phyloP scores from a whole-genome alignment of 2,329 filamentous ascomycete genomes.

The Colletotrichum zoysiae region DNA sequence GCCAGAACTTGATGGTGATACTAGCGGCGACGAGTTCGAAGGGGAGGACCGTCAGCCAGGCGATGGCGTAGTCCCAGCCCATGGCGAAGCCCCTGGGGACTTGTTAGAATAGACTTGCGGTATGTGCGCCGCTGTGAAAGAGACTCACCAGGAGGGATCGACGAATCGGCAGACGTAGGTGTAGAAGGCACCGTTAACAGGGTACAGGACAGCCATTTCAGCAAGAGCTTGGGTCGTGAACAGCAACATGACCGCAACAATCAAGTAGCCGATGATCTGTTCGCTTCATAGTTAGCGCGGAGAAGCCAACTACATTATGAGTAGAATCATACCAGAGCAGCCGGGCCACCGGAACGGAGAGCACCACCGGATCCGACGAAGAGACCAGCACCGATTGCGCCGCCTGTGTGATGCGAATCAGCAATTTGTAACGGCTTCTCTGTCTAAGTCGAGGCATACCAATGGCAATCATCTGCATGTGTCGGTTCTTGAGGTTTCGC shows the following conservation, averaged over 20 bases:
- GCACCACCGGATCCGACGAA: constrained; percentile 71
- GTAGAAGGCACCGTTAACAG: constrained; percentile 73
- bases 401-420: constrained; percentile 72
- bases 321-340: constrained; percentile 55
- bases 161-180: constrained; percentile 72
- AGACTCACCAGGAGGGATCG: constrained; percentile 65
- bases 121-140: constrained; percentile 50
- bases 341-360: constrained; percentile 62
- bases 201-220: constrained; percentile 72
- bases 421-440: constrained; percentile 25
- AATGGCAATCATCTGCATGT: constrained; percentile 74
- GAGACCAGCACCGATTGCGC: constrained; percentile 73
- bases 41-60: constrained; percentile 78
- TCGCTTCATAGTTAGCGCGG: neutral
- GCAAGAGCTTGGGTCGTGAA: constrained; percentile 71
- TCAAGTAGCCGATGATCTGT: constrained; percentile 62
- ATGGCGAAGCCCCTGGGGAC: constrained; percentile 62
- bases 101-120: constrained; percentile 32
- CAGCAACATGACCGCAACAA: constrained; percentile 72
- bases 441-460: constrained; percentile 48
- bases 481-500: constrained; percentile 63
- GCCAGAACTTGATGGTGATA: constrained; percentile 78
- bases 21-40: constrained; percentile 80
- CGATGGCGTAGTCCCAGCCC: constrained; percentile 66
- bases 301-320: neutral